Percentiles rank a stretch among this genome's conserved stretches.
These are phyloP conservation scores for Kurtzmaniella quercitrusa DNA, from an alignment of 1,139 yeast species.

Conservation along the genomic window DNA sequence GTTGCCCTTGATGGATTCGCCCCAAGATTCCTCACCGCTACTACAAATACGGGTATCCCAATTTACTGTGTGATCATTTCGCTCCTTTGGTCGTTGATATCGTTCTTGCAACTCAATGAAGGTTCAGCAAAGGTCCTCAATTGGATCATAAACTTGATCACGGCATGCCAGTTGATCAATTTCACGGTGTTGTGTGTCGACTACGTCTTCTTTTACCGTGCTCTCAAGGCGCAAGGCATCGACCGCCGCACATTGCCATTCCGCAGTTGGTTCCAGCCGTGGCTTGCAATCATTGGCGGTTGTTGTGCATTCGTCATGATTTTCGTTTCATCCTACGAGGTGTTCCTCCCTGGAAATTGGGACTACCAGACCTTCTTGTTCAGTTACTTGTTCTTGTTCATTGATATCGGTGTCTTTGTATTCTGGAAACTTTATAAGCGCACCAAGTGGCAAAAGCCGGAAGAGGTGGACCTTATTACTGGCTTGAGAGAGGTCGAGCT, in stretches of 20 bases:
- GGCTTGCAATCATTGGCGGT: constrained; percentile 32
- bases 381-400: constrained; percentile 62
- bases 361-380: constrained; percentile 55
- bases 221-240: constrained; percentile 46
- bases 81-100: constrained; percentile 41
- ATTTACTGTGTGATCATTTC: constrained; percentile 30
- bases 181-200: constrained; percentile 22
- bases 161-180: constrained; percentile 29
- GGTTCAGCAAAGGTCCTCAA: constrained; percentile 20
- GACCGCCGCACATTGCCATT: constrained; percentile 53
- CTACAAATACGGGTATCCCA: constrained; percentile 44
- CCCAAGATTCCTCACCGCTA: constrained; percentile 40
- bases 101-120: constrained; percentile 32
- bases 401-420: constrained; percentile 53
- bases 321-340: constrained; percentile 61
- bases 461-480: constrained; percentile 49
- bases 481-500: constrained; percentile 56
- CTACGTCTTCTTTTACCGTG: constrained; percentile 21
- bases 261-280: constrained; percentile 42
- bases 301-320: constrained; percentile 44
- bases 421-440: constrained; percentile 53
- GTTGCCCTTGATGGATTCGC: constrained; percentile 55
- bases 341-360: constrained; percentile 67
- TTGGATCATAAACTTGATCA: constrained; percentile 30
- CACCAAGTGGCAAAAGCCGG: constrained; percentile 47